A percentile compares a stretch with the other conserved stretches of the same genome.
Evolutionary conservation across 2,329 filamentous ascomycete species (phyloP).

Genomic region (Fusarium cyanostomum): DNA sequence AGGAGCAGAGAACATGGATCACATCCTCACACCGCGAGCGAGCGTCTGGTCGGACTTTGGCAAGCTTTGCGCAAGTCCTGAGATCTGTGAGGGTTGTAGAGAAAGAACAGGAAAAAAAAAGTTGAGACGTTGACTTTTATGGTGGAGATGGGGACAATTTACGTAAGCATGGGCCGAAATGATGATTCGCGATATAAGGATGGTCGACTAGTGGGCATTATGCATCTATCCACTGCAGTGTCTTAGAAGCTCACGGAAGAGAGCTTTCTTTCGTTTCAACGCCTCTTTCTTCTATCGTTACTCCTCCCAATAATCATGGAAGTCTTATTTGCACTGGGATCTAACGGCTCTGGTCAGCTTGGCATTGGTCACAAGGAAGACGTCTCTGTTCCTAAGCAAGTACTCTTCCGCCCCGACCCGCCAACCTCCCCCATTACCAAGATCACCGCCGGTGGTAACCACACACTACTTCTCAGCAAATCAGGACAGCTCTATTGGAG

Average conservation of each 20-base stretch:
- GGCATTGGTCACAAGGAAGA: conserved; percentile 77
- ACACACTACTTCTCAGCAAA: conserved; percentile 77
- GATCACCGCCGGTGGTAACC: conserved; percentile 79
- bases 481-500: conserved; percentile 70
- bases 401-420: conserved; percentile 61
- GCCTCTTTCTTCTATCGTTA: conserved; percentile 12
- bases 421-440: conserved; percentile 50
- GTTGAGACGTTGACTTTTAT: conserved; percentile 36
- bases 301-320: conserved; percentile 49
- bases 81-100: conserved; percentile 27
- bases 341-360: conserved; percentile 80
- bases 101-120: conserved; percentile 35
- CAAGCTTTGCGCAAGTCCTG: conserved; percentile 15
- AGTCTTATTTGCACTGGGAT: conserved; percentile 75
- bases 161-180: conserved; percentile 26
- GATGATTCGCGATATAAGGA: conserved; percentile 37
- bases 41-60: conserved; percentile 18
- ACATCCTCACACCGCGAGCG: conserved; percentile 40
- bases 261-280: conserved; percentile 2
- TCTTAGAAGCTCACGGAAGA: conserved; percentile 23
- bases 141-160: conserved; percentile 31
- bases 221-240: conserved; percentile 32
- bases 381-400: conserved; percentile 71
- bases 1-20: conserved; percentile 38
- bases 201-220: conserved; percentile 21